phyloP scores from a whole-genome alignment of 1,284 basidiomycete species.

The Exobasidium cylindrosporum region DNA sequence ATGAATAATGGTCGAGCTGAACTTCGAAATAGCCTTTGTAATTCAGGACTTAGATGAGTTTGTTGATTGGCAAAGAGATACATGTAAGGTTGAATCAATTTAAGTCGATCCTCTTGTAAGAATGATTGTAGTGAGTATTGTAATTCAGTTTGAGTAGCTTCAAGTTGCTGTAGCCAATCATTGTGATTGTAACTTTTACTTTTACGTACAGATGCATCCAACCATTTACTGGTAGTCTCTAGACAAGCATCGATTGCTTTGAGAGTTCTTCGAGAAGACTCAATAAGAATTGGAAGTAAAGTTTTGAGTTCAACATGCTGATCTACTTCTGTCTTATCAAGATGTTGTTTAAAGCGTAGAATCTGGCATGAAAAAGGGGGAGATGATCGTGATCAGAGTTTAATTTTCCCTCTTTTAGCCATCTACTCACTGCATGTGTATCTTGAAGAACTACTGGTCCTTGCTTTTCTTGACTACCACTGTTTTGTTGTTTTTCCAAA shows the following conservation, averaged over 20 bases:
- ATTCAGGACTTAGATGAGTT: slow-evolving; percentile 10
- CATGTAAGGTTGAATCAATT: slow-evolving; percentile 59
- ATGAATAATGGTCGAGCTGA: slow-evolving; percentile 59
- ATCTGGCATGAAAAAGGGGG: slow-evolving; percentile 15
- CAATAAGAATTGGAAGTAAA: slow-evolving; percentile 61
- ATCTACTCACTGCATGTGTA: slow-evolving; percentile 14
- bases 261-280: slow-evolving; percentile 59
- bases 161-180: slow-evolving; percentile 27
- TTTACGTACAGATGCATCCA: slow-evolving; percentile 47
- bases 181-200: slow-evolving; percentile 35
- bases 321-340: slow-evolving; percentile 55
- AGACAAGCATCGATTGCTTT: slow-evolving; percentile 56
- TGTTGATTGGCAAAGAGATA: slow-evolving; percentile 22
- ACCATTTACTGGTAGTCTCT: slow-evolving; percentile 53
- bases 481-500: slow-evolving; percentile 17
- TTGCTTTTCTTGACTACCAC: neutral
- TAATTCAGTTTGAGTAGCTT: slow-evolving; percentile 56
- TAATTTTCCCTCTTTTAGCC: no score
- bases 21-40: slow-evolving; percentile 21
- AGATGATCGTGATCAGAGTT: no score
- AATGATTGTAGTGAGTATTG: slow-evolving; percentile 18
- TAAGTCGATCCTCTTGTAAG: slow-evolving; percentile 58
- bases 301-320: slow-evolving; percentile 59
- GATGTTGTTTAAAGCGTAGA: slow-evolving; percentile 56
- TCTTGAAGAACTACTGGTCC: slow-evolving; percentile 55